These are phyloP conservation scores for Colletotrichum caudatum DNA, from an alignment of 2,329 filamentous ascomycete species.

Conservation along the genomic window DNA sequence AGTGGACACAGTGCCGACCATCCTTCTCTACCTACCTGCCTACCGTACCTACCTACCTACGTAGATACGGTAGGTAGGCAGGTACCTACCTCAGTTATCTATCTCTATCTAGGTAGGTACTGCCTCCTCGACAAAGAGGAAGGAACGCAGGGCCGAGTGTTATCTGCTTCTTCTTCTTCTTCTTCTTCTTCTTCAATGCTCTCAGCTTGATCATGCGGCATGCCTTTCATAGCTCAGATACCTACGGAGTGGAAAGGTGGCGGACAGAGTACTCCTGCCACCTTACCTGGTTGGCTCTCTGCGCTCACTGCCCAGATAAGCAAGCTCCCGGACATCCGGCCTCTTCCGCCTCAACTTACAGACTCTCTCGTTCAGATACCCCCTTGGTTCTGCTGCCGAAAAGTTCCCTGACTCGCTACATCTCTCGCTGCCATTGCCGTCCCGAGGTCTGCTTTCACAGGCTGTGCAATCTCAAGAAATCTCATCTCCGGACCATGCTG, in stretches of 20 bases:
- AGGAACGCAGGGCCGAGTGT: not conserved
- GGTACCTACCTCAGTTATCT: too few species aligned
- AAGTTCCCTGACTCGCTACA: slow-evolving; percentile 27
- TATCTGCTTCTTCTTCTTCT: not conserved
- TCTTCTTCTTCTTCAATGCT: not conserved
- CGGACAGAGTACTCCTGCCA: not conserved
- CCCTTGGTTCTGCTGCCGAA: not conserved
- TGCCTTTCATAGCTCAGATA: slow-evolving; percentile 6
- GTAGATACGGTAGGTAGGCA: too few species aligned
- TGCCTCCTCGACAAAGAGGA: not conserved
- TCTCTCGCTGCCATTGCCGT: slow-evolving; percentile 22
- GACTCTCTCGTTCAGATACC: not conserved
- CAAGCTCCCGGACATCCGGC: not conserved
- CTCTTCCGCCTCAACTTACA: not conserved
- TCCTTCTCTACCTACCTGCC: not conserved
- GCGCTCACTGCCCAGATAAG: not conserved
- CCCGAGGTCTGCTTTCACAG: slow-evolving; percentile 8
- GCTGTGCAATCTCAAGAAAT: not conserved
- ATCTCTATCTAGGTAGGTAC: not conserved
- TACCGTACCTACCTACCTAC: too few species aligned
- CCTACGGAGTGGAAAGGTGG: not conserved
- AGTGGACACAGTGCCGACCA: slow-evolving; percentile 8
- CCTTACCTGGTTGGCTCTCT: not conserved
- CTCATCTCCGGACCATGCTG: not conserved
- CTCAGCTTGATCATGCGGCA: not conserved